A percentile compares a stretch with the other conserved stretches of the same genome.
Conservation (phyloP, 2,329 filamentous ascomycete species). For the Onygena corvina region DNA sequence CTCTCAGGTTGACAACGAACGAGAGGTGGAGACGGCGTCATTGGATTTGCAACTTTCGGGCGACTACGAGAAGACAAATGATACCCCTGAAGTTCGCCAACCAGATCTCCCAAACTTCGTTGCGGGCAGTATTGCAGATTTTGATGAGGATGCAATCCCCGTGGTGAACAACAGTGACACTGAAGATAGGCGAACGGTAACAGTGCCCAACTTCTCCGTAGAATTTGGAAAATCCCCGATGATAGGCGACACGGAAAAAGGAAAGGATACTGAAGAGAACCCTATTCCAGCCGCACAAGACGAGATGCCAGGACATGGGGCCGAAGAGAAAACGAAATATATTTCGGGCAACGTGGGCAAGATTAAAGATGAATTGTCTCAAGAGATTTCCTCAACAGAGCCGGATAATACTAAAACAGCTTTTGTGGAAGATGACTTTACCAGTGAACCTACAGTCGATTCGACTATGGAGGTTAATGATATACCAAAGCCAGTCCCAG, state of each 20-base stretch:
- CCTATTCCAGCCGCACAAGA: background rate
- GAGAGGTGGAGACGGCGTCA: conserved; percentile 12
- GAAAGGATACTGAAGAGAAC: background rate
- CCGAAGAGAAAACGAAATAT: background rate
- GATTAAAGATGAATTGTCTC: background rate
- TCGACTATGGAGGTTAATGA: background rate
- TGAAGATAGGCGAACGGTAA: background rate
- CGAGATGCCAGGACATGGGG: background rate
- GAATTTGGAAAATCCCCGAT: background rate
- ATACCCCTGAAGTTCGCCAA: conserved; percentile 11
- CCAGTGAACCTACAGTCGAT: background rate
- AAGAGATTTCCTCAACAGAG: background rate
- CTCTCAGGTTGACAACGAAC: conserved; percentile 4
- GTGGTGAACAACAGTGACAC: background rate
- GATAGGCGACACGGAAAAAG: background rate
- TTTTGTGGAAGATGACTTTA: background rate
- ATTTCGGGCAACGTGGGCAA: background rate
- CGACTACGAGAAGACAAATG: conserved; percentile 9
- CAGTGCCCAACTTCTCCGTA: background rate
- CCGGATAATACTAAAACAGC: background rate
- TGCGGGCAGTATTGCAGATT: conserved; percentile 12
- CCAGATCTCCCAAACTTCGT: background rate
- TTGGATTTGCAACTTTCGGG: conserved; percentile 15
- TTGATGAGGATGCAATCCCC: conserved; percentile 13
- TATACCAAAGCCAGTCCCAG: background rate